phyloP scores from a whole-genome alignment of 768 basidiomycete genomes.

The Podaxis sp. region DNA sequence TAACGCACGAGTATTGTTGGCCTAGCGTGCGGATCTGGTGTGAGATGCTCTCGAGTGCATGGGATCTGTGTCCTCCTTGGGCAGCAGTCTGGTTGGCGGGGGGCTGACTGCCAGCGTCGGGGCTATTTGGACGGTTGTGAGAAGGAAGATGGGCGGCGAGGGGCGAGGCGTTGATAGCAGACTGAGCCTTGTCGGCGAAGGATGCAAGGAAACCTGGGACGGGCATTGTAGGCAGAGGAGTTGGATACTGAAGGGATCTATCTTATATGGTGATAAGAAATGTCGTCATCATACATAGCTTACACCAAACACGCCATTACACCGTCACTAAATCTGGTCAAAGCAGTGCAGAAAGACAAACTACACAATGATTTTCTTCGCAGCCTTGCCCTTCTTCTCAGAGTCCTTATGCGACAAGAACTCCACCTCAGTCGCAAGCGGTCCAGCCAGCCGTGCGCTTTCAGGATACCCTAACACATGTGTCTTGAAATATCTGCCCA shows the following conservation, averaged over 20 bases:
- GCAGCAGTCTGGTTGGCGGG: constrained; percentile 43
- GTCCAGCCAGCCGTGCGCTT: constrained; percentile 71
- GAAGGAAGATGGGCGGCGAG: constrained; percentile 54
- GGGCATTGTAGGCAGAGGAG: constrained; percentile 41
- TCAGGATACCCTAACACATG: constrained; percentile 82
- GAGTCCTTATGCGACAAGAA: constrained; percentile 94
- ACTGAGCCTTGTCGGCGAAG: constrained; percentile 77
- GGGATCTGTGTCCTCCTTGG: constrained; percentile 47
- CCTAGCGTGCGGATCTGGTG: constrained; percentile 73
- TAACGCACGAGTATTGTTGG: constrained; percentile 69
- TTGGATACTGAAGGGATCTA: constrained; percentile 13
- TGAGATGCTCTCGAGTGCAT: constrained; percentile 61
- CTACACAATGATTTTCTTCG: constrained; percentile 76
- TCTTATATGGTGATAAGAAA: constrained; percentile 18
- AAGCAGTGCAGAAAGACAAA: constrained; percentile 22
- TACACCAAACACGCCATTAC: constrained; percentile 26
- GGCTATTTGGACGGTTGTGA: constrained; percentile 31
- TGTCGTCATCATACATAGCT: constrained; percentile 23
- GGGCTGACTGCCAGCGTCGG: constrained; percentile 38
- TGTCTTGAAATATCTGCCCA: constrained; percentile 91
- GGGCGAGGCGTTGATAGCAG: constrained; percentile 61
- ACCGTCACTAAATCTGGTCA: constrained; percentile 17
- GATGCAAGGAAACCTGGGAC: constrained; percentile 63
- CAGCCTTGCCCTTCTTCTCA: constrained; percentile 88
- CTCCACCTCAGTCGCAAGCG: constrained; percentile 94